A percentile compares a stretch with the other conserved stretches of the same genome.
These are phyloP conservation scores for Zygosaccharomyces bisporus DNA, from an alignment of 805 yeast genomes.

Conservation along the genomic window DNA sequence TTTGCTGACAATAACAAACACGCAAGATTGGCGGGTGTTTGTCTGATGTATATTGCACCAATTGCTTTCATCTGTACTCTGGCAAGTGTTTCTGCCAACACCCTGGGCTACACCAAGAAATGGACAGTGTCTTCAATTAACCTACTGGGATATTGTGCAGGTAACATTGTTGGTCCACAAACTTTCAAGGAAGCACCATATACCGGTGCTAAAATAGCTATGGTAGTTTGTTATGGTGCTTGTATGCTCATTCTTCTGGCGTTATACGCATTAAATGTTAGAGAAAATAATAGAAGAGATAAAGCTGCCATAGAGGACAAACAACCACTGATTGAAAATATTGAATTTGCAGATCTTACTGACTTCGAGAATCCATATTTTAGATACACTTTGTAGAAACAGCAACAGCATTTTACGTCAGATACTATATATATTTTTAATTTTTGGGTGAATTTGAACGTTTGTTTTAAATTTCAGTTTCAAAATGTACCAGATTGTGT, in stretches of 20 bases:
- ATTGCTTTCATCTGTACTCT: conserved; percentile 31
- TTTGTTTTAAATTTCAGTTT: too few relatives aligned
- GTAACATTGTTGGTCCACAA: conserved; percentile 67
- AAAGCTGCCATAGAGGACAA: conserved; percentile 18
- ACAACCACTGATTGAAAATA: background rate
- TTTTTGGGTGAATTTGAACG: too few relatives aligned
- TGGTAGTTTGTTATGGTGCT: conserved; percentile 43
- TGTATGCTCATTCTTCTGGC: conserved; percentile 36
- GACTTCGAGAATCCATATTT: conserved; percentile 1
- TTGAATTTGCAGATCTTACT: conserved; percentile 1
- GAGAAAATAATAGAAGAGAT: conserved; percentile 42
- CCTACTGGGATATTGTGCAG: conserved; percentile 58
- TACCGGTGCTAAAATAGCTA: conserved; percentile 46
- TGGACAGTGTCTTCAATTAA: conserved; percentile 41
- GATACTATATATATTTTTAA: too few relatives aligned
- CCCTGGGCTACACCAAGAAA: conserved; percentile 35
- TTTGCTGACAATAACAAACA: conserved; percentile 34
- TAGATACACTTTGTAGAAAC: background rate
- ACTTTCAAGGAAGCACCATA: conserved; percentile 62
- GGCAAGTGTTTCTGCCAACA: conserved; percentile 39
- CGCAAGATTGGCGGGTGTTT: conserved; percentile 37
- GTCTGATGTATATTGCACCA: conserved; percentile 33
- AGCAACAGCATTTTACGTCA: too few relatives aligned
- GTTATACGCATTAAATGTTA: conserved; percentile 27
- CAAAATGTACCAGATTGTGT: too few relatives aligned